Evolutionary conservation across 495 filamentous ascomycete genomes (phyloP).

Genomic region (Aspergillus sclerotiicarbonarius): DNA sequence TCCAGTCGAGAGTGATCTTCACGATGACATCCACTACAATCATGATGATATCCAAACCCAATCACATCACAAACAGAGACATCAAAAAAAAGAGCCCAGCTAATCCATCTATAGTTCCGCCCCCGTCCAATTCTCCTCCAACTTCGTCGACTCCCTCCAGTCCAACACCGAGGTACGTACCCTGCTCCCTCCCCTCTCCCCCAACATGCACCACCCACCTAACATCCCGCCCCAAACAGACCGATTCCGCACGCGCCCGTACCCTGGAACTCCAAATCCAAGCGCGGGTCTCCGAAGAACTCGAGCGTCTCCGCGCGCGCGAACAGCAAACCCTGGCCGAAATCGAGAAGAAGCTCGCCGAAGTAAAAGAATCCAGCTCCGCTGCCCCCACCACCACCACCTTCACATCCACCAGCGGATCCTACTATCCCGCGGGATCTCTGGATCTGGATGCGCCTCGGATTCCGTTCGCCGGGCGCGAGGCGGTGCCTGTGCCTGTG

Average conservation of each 20-base stretch:
- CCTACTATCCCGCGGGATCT: constrained; percentile 41
- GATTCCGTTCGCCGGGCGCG: constrained; percentile 47
- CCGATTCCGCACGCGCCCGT: constrained; percentile 80
- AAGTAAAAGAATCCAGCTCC: constrained; percentile 34
- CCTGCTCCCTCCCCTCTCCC: constrained; percentile 1
- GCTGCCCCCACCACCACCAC: constrained; percentile 28
- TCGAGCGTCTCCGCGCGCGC: constrained; percentile 68
- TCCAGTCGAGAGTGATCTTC: too few species aligned
- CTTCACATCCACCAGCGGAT: constrained; percentile 29
- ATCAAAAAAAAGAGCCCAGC: constrained; percentile 3
- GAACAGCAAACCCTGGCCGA: constrained; percentile 55
- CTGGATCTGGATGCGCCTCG: constrained; percentile 48
- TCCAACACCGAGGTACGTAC: constrained; percentile 74
- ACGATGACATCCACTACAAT: too few species aligned
- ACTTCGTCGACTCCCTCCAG: constrained; percentile 78
- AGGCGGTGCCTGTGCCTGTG: constrained; percentile 30
- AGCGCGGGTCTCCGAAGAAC: constrained; percentile 79
- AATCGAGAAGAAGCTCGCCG: constrained; percentile 55
- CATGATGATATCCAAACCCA: not conserved
- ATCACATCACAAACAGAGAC: not conserved
- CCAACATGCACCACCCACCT: constrained; percentile 4
- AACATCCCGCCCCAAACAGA: constrained; percentile 47
- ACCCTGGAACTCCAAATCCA: constrained; percentile 85
- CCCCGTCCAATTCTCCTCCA: constrained; percentile 82
- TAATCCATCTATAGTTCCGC: constrained; percentile 58